Evolutionary conservation across 306 rosid genomes (phyloP), one percentile per base, ranked within the genome.

Genomic region (Sphenostylis stenocarpa): DNA sequence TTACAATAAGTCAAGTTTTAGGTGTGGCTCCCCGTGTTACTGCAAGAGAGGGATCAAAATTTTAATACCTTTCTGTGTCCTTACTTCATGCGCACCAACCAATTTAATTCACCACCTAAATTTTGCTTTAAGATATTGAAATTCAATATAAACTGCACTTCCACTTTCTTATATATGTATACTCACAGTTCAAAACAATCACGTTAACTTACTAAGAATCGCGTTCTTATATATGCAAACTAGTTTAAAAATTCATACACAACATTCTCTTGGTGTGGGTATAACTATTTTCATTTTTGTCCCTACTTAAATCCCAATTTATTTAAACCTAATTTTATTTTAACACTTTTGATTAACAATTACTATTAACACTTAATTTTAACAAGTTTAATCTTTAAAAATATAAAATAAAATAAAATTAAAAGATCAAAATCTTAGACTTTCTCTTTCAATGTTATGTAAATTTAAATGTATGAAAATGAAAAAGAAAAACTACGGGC

Each of bases 1-100:
- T 68, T 60, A 6, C 21, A 29, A 29, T 26, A 67, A 51, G 20
- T 58, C 74, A 49, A 63, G 55, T 61, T 65, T 43, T 72, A 73
- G 62, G 24, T 38, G 26, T 49, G 47, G 39, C 38, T 43, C 47
- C 38, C 14, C 19, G 29, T 28, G 51, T 44, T 62, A 33, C 51
- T 36, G 52, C 36, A 24, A 72, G 68, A 41, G 43, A 71, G 13
- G 33, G 17, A 38, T 31, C 43, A 36, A 21, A 76, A 21, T 62
- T n/a, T 48, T 63, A 49, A 62, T 58, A 28, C 1, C 9, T 70
- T 2, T 28, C 17, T 4, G 38, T 12, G 47, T 1, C 38, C 4
- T 10, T 10, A 41, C 4, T 10, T 12, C 47, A n/a, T 49, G 29
- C 21, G 15, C 49, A 3, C 29, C 61, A 44, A 75, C 38, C 16